Evolutionary conservation across 2,329 filamentous ascomycete species (phyloP).

Genomic region (Sporothrix inflata): DNA sequence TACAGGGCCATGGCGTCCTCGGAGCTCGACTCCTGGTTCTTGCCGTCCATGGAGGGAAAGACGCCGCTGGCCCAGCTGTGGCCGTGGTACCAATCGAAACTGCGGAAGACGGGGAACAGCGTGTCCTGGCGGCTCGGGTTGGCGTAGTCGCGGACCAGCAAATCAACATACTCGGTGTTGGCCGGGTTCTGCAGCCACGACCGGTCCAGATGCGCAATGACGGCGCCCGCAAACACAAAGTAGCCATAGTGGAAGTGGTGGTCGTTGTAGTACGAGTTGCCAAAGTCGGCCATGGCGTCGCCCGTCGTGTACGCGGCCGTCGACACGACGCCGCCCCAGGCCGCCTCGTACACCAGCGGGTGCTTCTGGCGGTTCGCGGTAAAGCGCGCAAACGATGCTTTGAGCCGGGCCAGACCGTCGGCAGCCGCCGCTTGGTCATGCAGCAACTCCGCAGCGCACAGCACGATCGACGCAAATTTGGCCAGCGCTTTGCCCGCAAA

Average conservation of each 20-base stretch:
- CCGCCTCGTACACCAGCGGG: conserved; percentile 66
- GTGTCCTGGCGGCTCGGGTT: conserved; percentile 73
- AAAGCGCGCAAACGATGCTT: conserved; percentile 68
- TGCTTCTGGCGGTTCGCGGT: conserved; percentile 68
- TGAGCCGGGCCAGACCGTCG: conserved; percentile 63
- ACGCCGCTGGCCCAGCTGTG: conserved; percentile 91
- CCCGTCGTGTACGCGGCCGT: conserved; percentile 71
- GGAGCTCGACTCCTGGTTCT: conserved; percentile 83
- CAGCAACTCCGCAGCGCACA: conserved; percentile 66
- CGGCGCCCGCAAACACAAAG: conserved; percentile 82
- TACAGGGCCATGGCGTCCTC: conserved; percentile 90
- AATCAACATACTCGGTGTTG: conserved; percentile 81
- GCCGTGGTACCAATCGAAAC: conserved; percentile 93
- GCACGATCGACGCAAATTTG: conserved; percentile 73
- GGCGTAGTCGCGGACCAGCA: conserved; percentile 78
- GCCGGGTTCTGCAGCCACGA: conserved; percentile 63
- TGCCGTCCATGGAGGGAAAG: conserved; percentile 71
- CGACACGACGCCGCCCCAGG: conserved; percentile 82
- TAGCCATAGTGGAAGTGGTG: conserved; percentile 83
- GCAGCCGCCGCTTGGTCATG: conserved; percentile 60
- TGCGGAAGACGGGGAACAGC: conserved; percentile 79
- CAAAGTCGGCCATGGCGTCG: conserved; percentile 77
- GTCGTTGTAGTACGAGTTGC: conserved; percentile 83
- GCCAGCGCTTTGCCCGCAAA: conserved; percentile 80
- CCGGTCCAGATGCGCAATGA: conserved; percentile 79